These are phyloP conservation scores for Calonectria montana DNA, from an alignment of 2,329 filamentous ascomycete genomes.

Conservation along the genomic window DNA sequence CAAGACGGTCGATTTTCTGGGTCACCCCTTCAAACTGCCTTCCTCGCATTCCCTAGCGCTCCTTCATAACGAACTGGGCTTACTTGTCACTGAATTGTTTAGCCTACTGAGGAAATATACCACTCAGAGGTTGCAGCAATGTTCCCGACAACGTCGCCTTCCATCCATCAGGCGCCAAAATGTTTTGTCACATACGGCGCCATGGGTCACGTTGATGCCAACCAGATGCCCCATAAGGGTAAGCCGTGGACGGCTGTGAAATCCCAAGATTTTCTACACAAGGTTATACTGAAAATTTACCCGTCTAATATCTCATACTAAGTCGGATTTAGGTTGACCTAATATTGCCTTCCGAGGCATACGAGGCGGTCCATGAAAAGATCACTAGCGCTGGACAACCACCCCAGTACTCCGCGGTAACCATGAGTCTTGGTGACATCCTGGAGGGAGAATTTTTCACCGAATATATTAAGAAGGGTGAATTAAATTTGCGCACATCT, in stretches of 20 bases:
- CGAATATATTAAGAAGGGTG: constrained; percentile 85
- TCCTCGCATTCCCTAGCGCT: neutral
- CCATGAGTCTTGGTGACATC: constrained; percentile 78
- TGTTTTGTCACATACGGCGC: constrained; percentile 79
- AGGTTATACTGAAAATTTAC: constrained; percentile 48
- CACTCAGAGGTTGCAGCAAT: constrained; percentile 44
- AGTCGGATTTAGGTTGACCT: constrained; percentile 65
- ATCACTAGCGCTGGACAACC: constrained; percentile 53
- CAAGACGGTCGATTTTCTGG: constrained; percentile 25
- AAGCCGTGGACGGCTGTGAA: constrained; percentile 80
- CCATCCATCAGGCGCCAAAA: constrained; percentile 69
- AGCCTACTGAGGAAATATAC: neutral
- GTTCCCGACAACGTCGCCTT: constrained; percentile 57
- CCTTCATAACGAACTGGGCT: neutral
- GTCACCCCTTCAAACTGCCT: neutral
- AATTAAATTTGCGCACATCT: neutral
- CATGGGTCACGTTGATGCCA: constrained; percentile 76
- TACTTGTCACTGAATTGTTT: neutral
- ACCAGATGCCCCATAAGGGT: constrained; percentile 76
- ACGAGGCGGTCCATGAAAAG: constrained; percentile 64
- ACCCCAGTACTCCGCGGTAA: constrained; percentile 73
- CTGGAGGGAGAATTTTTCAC: constrained; percentile 82
- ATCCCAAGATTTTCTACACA: constrained; percentile 75
- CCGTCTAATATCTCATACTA: neutral
- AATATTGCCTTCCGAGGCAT: constrained; percentile 75